Base-by-base conservation (phyloP, 2,329 filamentous ascomycete species). In the Phaeophleospora eucalypticola region DNA sequence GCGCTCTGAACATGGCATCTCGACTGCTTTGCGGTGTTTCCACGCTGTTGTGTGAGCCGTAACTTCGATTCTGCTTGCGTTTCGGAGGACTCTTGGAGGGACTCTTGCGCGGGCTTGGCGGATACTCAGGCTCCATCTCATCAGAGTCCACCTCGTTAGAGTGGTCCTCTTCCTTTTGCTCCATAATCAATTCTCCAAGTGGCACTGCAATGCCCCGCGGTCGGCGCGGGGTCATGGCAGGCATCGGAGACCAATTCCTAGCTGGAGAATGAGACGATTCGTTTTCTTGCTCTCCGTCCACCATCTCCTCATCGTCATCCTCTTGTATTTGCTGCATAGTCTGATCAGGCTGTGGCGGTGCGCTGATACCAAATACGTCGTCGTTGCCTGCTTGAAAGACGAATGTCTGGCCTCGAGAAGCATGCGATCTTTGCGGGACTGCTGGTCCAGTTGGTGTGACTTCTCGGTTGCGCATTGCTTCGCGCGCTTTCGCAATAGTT, bases 251-350 rank as follows among this genome's bases (percentile, higher is more conserved):
- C 12, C 61, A 51, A 10, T 62, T 45, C 43, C 61, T 66, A 9
- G 68, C 58, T 2, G 68, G 68, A 2, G 71, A 72, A 16, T 69
- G 58, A 1, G 66, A 67, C 7, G 69, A 67, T 48, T 75, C 68
- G 49, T 78, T 78, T 59, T 78, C 75, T 63, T 77, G 76, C 45
- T 67, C 69, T 40, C 64, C 65, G 36, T 64, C 66, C 6, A 58
- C 52, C 24, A 63, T 62, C 36, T 59, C 63, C 18, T 67, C 66
- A 18, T 68, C 62, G 17, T 68, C 66, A 37, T 32, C 58, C 45
- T 27, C 48, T 29, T 29, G 7, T 47, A 51, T 60, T 50, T 42
- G 48, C 4, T 41, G 47, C 35, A 24, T 47, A 6, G 49, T 36
- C 27, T 42, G 18, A 9, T 38, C 32, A 38, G 39, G 43, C n/a